Base-by-base conservation (phyloP, 1,284 basidiomycete genomes). In the Boletus smithii region DNA sequence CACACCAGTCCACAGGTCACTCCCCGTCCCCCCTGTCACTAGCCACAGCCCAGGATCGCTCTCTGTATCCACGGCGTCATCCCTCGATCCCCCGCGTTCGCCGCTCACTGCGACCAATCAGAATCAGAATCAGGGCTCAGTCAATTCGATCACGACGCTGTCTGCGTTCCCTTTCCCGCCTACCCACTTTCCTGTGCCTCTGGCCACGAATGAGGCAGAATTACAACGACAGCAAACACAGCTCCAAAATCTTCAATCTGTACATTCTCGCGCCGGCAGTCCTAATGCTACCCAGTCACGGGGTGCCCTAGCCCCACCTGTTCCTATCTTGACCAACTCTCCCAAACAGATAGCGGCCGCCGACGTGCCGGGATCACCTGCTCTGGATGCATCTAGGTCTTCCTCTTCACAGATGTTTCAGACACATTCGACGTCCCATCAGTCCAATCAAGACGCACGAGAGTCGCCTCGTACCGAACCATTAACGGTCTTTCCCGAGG, bases 161-260 rank as follows among this genome's bases (percentile, higher is more conserved):
- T 83, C 81, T 20, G 80, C 80, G 0, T 88, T 88, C 62, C 85
- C 85, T 16, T 65, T 75, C 2, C 85, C 85, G 14, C 85, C 85
- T 0, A 79, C 78, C 0, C 83, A 87, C 57, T 79, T 83, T 51
- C 85, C 85, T 13, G 65, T 83, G 6, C 84, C 82, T 31, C 72
- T 76, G 16, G 65, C 73, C 10, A 42, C 40, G 45, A 64, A 48
- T 16, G 57, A 68, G 22, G 45, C 48, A 16, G 64, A 69, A 26
- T 42, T 53, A 10, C 60, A 57, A 6, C 53, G 48, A 6, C 66
- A 62, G 40, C 66, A 69, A 42, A 63, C 57, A 37, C 68, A 63
- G 44, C 44, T 60, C 6, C 60, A 57, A 27, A 54, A 17, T 29
- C 48, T 61, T 13, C 61, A 55, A 29, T 34, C 34, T 24, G 26